Base-by-base conservation (phyloP, 139 green algal genomes). In the Tetradesmus obliquus region DNA sequence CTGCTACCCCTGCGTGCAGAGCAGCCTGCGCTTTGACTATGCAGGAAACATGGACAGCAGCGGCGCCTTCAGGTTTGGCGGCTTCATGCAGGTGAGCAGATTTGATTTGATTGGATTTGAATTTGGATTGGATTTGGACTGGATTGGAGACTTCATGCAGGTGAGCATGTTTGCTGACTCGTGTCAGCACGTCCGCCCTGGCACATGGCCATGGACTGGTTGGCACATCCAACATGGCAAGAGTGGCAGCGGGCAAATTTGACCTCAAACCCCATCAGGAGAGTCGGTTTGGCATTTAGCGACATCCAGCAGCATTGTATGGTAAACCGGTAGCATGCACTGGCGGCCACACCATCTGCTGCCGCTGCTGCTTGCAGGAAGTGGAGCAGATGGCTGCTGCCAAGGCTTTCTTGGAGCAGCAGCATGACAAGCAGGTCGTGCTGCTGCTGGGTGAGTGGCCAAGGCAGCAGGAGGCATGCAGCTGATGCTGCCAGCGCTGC, bases 351-450 rank as follows among this genome's bases (percentile, higher is more conserved):
- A 84, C 22, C 74, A 54, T 32, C 45, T 84, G 71, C 53, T 83
- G 86, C 53, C 72, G 66, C 66, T 89, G 85, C 17, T 90, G 32
- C 76, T 6, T 90, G 69, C 86, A 90, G 86, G 86, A 90, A 22
- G 86, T 90, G 12, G 86, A 84, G n/a, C 86, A 90, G 53, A 90
- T 90, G 71, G 86, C 86, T 19, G 69, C 69, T 69, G 86, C 86
- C n/a, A 83, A 83, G 20, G 9, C 51, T 5, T 90, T 54, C n/a
- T 22, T 90, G 71, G 86, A 83, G 22, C 53, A 83, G 51, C 53
- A 83, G 12, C 86, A 84, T 13, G 12, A 55, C 20, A 90, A 57
- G 86, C 86, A 83, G n/a, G 86, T 90, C 1, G 55, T 90, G 17
- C 55, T 83, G 86, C 60, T 90, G 53, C 71, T 90, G 20, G 86